Evolutionary conservation across 495 filamentous ascomycete genomes (phyloP).

Genomic region (Apodospora peruviana): DNA sequence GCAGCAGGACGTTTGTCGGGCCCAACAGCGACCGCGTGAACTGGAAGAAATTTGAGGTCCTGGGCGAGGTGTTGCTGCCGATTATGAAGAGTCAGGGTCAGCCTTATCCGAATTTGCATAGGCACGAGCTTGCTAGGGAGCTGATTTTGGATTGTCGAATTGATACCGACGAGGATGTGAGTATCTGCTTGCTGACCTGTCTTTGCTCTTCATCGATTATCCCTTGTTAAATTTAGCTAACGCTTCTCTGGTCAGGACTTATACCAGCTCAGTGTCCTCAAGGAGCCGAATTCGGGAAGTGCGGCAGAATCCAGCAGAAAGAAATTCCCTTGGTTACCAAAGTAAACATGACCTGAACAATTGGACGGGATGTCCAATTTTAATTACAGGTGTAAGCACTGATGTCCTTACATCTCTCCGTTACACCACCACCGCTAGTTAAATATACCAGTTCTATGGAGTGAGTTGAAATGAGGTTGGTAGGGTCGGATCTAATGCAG

Average conservation of each 20-base stretch:
- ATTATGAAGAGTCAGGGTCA: slow-evolving; percentile 86
- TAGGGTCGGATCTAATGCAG: too few relatives aligned
- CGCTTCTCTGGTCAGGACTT: slow-evolving; percentile 40
- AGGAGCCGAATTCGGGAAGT: slow-evolving; percentile 42
- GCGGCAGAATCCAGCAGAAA: slow-evolving; percentile 40
- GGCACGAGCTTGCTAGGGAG: slow-evolving; percentile 60
- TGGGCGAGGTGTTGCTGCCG: slow-evolving; percentile 84
- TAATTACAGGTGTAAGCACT: too few relatives aligned
- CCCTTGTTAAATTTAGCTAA: neutral
- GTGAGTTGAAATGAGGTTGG: too few relatives aligned
- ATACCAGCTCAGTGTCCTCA: slow-evolving; percentile 53
- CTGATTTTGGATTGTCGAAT: slow-evolving; percentile 65
- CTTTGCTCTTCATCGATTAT: slow-evolving; percentile 17
- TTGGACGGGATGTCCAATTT: too few relatives aligned
- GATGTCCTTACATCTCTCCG: too few relatives aligned
- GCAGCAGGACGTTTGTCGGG: slow-evolving; percentile 80
- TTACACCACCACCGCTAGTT: too few relatives aligned
- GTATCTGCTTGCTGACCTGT: slow-evolving; percentile 7
- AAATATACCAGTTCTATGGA: too few relatives aligned
- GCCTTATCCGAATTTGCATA: slow-evolving; percentile 66
- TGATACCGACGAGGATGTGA: slow-evolving; percentile 55
- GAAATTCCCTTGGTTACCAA: slow-evolving; percentile 55
- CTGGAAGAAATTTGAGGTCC: slow-evolving; percentile 97
- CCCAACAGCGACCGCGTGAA: slow-evolving; percentile 75
- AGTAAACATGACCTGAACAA: too few relatives aligned